Evolutionary conservation across 768 basidiomycete species (phyloP).

Genomic region (Boletus rufocinnamomeus): DNA sequence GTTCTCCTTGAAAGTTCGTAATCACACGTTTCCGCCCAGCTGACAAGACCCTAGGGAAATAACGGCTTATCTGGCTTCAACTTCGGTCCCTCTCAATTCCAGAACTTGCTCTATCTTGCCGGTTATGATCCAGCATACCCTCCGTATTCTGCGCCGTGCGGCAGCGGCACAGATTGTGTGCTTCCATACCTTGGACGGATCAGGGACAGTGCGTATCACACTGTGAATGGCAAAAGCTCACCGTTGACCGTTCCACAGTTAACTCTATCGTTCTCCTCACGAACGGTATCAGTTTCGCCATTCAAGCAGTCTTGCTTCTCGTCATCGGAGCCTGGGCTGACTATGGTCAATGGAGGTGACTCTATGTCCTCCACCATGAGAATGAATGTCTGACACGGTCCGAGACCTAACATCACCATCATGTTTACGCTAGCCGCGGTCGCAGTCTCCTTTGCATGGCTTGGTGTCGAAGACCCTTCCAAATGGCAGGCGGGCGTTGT

Average conservation of each 20-base stretch:
- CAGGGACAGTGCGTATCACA: conserved; percentile 53
- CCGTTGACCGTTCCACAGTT: conserved; percentile 41
- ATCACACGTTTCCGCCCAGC: neutral
- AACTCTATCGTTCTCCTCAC: conserved; percentile 79
- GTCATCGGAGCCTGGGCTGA: conserved; percentile 78
- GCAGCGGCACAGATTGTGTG: conserved; percentile 54
- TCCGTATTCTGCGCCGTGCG: conserved; percentile 54
- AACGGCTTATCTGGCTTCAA: conserved; percentile 70
- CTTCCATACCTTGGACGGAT: conserved; percentile 63
- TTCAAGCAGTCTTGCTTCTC: conserved; percentile 68
- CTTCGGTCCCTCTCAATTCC: conserved; percentile 74
- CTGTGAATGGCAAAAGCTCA: neutral
- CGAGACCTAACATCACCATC: conserved; percentile 74
- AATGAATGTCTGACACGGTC: conserved; percentile 2
- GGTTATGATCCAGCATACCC: conserved; percentile 66
- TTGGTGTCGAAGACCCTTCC: conserved; percentile 66
- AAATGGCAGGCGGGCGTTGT: conserved; percentile 63
- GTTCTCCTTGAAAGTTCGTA: conserved; percentile 8
- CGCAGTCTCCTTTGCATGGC: conserved; percentile 74
- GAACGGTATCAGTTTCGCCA: conserved; percentile 77
- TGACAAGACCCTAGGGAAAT: conserved; percentile 47
- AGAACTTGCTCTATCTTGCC: conserved; percentile 71
- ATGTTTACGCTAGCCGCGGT: conserved; percentile 68
- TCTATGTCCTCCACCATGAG: neutral
- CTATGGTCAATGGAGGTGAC: conserved; percentile 76